Evolutionary conservation across 768 basidiomycete species (phyloP).

Genomic region (Xanthoconium stramineum): DNA sequence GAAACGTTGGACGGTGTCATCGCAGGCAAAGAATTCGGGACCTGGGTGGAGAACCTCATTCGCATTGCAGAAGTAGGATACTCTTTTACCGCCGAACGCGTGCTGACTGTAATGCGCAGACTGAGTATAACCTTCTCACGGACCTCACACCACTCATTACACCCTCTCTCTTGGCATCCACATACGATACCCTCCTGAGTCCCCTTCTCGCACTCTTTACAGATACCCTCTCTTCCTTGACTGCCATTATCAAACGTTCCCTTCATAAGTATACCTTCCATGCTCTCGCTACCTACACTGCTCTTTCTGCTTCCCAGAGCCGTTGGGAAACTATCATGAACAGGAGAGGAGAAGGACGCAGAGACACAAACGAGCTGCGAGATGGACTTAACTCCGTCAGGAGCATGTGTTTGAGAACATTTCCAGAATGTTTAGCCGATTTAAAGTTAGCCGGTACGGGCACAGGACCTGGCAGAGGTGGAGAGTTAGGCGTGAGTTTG

Average conservation of each 20-base stretch:
- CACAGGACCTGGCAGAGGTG: slow-evolving; percentile 43
- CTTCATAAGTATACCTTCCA: slow-evolving; percentile 78
- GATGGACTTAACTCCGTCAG: slow-evolving; percentile 65
- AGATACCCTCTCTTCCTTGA: slow-evolving; percentile 60
- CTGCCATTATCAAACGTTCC: slow-evolving; percentile 66
- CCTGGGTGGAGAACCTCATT: slow-evolving; percentile 65
- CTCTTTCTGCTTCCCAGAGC: slow-evolving; percentile 51
- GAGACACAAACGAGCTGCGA: slow-evolving; percentile 63
- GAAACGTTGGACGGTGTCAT: slow-evolving; percentile 64
- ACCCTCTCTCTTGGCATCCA: slow-evolving; percentile 47
- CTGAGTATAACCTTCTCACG: slow-evolving; percentile 62
- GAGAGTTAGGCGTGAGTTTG: slow-evolving; percentile 62
- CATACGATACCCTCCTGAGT: slow-evolving; percentile 58
- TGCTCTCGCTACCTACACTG: slow-evolving; percentile 68
- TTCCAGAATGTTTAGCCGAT: slow-evolving; percentile 81
- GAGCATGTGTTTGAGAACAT: slow-evolving; percentile 71
- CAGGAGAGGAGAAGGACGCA: slow-evolving; percentile 44
- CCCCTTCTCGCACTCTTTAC: slow-evolving; percentile 68
- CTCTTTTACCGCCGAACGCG: background rate
- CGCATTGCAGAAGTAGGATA: slow-evolving; percentile 59
- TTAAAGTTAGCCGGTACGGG: slow-evolving; percentile 68
- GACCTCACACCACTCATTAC: slow-evolving; percentile 62
- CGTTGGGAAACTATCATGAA: slow-evolving; percentile 67
- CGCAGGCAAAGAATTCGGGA: slow-evolving; percentile 68
- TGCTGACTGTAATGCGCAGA: slow-evolving; percentile 35